phyloP scores from a whole-genome alignment of 2,329 filamentous ascomycete species.

The Aspergillus sp. region DNA sequence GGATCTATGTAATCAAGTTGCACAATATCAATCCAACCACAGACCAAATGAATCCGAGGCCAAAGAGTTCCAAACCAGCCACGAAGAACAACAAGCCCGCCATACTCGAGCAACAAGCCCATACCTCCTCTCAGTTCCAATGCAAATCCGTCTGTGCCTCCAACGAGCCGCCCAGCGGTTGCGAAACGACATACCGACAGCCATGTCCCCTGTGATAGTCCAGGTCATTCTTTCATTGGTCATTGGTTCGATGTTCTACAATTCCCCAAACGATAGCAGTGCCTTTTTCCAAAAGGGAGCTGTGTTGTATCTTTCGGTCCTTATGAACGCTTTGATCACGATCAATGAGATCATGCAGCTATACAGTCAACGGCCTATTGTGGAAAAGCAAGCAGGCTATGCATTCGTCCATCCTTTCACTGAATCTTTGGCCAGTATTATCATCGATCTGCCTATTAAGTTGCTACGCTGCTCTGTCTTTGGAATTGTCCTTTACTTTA shows the following conservation, averaged over 20 bases:
- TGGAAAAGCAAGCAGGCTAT: slow-evolving; percentile 83
- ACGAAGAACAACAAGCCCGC: slow-evolving; percentile 36
- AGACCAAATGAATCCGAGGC: slow-evolving; percentile 29
- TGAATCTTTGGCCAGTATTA: slow-evolving; percentile 78
- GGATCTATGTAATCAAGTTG: slow-evolving; percentile 35
- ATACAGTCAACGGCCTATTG: slow-evolving; percentile 83
- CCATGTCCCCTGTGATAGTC: slow-evolving; percentile 57
- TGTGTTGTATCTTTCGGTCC: slow-evolving; percentile 76
- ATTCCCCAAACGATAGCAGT: slow-evolving; percentile 58
- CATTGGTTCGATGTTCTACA: slow-evolving; percentile 73
- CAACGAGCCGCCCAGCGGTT: slow-evolving; percentile 74
- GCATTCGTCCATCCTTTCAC: slow-evolving; percentile 85
- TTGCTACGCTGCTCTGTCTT: slow-evolving; percentile 66
- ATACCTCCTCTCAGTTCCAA: slow-evolving; percentile 70
- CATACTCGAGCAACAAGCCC: slow-evolving; percentile 61
- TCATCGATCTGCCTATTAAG: slow-evolving; percentile 81
- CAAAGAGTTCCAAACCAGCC: slow-evolving; percentile 32
- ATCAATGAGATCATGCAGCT: slow-evolving; percentile 77
- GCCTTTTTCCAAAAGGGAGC: slow-evolving; percentile 75
- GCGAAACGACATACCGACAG: slow-evolving; percentile 67
- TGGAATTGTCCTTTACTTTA: slow-evolving; percentile 78
- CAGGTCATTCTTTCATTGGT: slow-evolving; percentile 73
- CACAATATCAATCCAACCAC: slow-evolving; percentile 31
- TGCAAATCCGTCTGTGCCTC: slow-evolving; percentile 74
- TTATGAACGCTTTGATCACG: slow-evolving; percentile 77